These are phyloP conservation scores for Sordariomycetes sp. DNA, from an alignment of 2,329 filamentous ascomycete species.

Conservation along the genomic window DNA sequence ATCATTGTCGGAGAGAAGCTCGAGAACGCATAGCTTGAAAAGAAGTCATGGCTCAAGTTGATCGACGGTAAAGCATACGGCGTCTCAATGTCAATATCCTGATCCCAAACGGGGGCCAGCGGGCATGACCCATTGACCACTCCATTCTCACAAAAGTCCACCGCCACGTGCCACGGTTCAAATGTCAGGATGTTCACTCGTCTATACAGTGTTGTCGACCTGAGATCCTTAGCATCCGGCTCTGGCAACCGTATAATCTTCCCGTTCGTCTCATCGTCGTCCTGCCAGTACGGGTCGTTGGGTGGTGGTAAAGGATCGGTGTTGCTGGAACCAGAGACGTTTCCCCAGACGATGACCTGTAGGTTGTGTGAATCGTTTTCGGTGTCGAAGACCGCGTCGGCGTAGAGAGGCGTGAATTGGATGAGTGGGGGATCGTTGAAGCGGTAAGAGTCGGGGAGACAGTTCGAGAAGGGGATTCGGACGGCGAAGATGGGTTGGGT, in stretches of 20 bases:
- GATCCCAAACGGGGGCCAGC: slow-evolving; percentile 60
- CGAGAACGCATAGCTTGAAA: slow-evolving; percentile 77
- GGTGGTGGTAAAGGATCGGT: slow-evolving; percentile 48
- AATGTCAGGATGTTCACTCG: slow-evolving; percentile 71
- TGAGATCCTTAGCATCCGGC: slow-evolving; percentile 32
- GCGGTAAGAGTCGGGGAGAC: slow-evolving; percentile 55
- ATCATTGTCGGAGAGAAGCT: slow-evolving; percentile 67
- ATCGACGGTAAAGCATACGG: slow-evolving; percentile 57
- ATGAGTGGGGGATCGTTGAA: slow-evolving; percentile 49
- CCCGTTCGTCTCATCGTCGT: slow-evolving; percentile 52
- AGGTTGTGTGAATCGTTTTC: slow-evolving; percentile 53
- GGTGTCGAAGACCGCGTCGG: slow-evolving; percentile 67
- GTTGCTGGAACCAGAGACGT: slow-evolving; percentile 68
- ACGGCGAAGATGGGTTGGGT: slow-evolving; percentile 47
- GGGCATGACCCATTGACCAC: slow-evolving; percentile 61
- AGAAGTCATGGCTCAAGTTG: slow-evolving; percentile 63
- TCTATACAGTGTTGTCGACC: slow-evolving; percentile 64
- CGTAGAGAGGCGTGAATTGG: slow-evolving; percentile 70
- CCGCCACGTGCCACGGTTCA: slow-evolving; percentile 47
- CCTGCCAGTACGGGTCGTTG: slow-evolving; percentile 50
- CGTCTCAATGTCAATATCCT: slow-evolving; percentile 17
- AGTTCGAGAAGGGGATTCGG: slow-evolving; percentile 75
- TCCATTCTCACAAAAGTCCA: slow-evolving; percentile 57
- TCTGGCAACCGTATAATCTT: slow-evolving; percentile 66
- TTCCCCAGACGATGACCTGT: slow-evolving; percentile 77